Base-by-base conservation (phyloP, 1,139 yeast species). In the Suhomyces terraborum region DNA sequence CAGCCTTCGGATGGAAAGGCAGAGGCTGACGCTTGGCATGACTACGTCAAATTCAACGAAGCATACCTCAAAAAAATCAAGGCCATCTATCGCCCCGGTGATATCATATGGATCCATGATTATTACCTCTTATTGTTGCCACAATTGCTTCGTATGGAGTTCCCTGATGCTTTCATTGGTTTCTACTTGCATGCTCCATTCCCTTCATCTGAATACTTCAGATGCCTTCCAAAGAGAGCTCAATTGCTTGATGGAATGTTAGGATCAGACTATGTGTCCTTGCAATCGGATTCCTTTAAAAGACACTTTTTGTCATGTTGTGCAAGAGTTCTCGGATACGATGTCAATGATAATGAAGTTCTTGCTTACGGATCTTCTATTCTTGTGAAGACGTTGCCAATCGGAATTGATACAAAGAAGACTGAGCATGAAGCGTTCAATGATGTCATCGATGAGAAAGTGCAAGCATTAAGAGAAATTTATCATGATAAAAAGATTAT, bases 151-250 rank as follows among this genome's bases (percentile, higher is more conserved):
- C 77, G 96, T 53, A 83, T 84, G 88, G 82, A 80, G 55, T 71
- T 86, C 41, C 93, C 91, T 7, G 81, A 85, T 45, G 94, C 93
- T 10, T 75, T 75, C 51, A 86, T 93, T 51, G 96, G 95, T 6
- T 79, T 87, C 46, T 91, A 82, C 62, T 67, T 91, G 52, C 98
- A 91, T 61, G 79, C 88, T 5, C 96, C 97, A 10, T 89, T 94
- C 76, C 98, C 98, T 8, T 86, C 95, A 29, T 84, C 91, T n/a
- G 98, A 93, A 64, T 88, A 89, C 60, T 88, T 93, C 66, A 75
- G 97, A 46, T 86, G 96, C 51, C 66, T 93, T 33, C 84, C 96
- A 30, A 86, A 87, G 62, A 77, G 98, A 52, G 75, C 82, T 41
- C 84, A 86, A 55, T 70, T 93, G 37, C 70, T 93, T 46, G 95